Evolutionary conservation across 176 grass and related monocot species (phyloP).

Genomic region (Cenchrus americanus): DNA sequence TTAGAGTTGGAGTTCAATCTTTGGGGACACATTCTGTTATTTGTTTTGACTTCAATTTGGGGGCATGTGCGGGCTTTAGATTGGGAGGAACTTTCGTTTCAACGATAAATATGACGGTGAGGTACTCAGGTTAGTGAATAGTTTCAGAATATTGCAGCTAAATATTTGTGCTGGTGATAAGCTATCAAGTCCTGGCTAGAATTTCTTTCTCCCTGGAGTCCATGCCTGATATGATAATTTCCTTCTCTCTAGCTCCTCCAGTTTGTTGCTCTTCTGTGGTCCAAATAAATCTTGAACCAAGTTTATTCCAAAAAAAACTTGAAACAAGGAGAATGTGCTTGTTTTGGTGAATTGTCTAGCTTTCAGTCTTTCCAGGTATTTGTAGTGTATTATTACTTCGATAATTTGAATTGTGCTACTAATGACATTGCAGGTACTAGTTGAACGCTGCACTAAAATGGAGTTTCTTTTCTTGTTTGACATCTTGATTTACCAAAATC

Average conservation of each 20-base stretch:
- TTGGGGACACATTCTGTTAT: slow-evolving; percentile 45
- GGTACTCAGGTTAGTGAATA: slow-evolving; percentile 60
- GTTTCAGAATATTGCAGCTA: slow-evolving; percentile 36
- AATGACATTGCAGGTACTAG: slow-evolving; percentile 66
- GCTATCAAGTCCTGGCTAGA: slow-evolving; percentile 10
- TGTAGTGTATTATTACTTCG: slow-evolving; percentile 35
- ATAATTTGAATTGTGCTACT: slow-evolving; percentile 49
- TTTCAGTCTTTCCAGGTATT: slow-evolving; percentile 35
- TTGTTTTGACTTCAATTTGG: slow-evolving; percentile 53
- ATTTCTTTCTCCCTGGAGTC: slow-evolving; percentile 26
- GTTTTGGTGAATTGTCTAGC: slow-evolving; percentile 20
- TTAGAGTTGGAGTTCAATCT: slow-evolving; percentile 58
- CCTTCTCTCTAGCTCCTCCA: slow-evolving; percentile 31
- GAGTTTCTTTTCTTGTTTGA: slow-evolving; percentile 62
- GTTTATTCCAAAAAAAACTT: neutral
- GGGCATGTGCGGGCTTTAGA: slow-evolving; percentile 46
- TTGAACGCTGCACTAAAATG: slow-evolving; percentile 40
- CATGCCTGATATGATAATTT: slow-evolving; percentile 28
- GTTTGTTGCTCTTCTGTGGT: slow-evolving; percentile 22
- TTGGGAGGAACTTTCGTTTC: slow-evolving; percentile 50
- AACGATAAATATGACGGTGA: slow-evolving; percentile 41
- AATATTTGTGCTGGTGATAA: slow-evolving; percentile 35
- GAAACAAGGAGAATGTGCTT: slow-evolving; percentile 21
- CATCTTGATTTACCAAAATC: slow-evolving; percentile 57
- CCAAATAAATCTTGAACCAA: slow-evolving; percentile 24